Evolutionary conservation across 2,329 filamentous ascomycete genomes (phyloP), one percentile per base, ranked within the genome.

Genomic region (Monilinia laxa): DNA sequence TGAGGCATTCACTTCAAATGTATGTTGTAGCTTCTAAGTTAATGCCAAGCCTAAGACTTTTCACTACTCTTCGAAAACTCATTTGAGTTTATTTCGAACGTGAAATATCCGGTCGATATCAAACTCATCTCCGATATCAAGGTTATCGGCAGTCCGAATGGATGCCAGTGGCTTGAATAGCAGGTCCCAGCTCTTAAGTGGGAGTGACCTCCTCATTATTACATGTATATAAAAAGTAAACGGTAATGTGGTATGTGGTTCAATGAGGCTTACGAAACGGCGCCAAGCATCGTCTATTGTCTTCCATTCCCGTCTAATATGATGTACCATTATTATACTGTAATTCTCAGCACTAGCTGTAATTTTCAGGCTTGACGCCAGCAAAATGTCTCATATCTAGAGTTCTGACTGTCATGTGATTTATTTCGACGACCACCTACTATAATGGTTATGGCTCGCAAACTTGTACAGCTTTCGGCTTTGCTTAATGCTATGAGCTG

Each of bases 331-430:
- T 23, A n/a, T 35, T 35, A 20, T 23, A 49, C n/a, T 35, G 9
- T 40, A 62, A 14, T 51, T 25, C 42, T 60, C 42, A 25, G n/a
- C 20, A 51, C 53, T 55, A 55, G 47, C 45, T 51, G 28, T 10
- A 35, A n/a, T 18, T 10, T 12, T 16, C 4, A 62, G 14, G 31
- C 28, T 25, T 20, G 9, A 25, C 14, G 9, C 45, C 31, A 25
- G 16, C 31, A 20, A 20, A 28, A 38, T 25, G 12, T 38, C 11
- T 51, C 28, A 51, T n/a, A 51, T 4, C 47, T 51, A 60, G 14
- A 23, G 20, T 51, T 49, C 45, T 25, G 45, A 38, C 18, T 7
- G 14, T 62, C 58, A 62, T 51, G 58, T 62, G 58, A 51, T 51
- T 7, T 52, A 2, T 62, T 38, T 3, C 31, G 14, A 20, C 16